Conservation (phyloP, 2,329 filamentous ascomycete species). For the Alternaria tenuissima region DNA sequence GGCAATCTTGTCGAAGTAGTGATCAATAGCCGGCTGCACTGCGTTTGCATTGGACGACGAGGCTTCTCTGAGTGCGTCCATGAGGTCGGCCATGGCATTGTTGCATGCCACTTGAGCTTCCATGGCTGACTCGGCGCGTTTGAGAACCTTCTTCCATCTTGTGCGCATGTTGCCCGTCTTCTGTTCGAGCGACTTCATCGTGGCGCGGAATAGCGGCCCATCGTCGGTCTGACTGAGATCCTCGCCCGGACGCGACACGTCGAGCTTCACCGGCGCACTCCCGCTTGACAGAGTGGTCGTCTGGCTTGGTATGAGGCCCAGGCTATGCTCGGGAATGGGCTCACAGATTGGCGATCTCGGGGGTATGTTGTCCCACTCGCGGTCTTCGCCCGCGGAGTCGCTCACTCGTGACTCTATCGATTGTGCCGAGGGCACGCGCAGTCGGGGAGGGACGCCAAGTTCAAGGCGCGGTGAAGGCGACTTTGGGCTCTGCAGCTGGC, state of each 20-base stretch:
- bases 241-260: slow-evolving; percentile 86
- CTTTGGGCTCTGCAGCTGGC: slow-evolving; percentile 51
- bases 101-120: slow-evolving; percentile 83
- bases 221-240: slow-evolving; percentile 85
- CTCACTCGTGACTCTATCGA: slow-evolving; percentile 86
- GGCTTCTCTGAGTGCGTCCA: slow-evolving; percentile 85
- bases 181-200: slow-evolving; percentile 94
- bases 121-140: slow-evolving; percentile 89
- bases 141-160: slow-evolving; percentile 95
- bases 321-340: slow-evolving; percentile 57
- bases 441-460: slow-evolving; percentile 75
- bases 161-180: slow-evolving; percentile 94
- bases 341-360: slow-evolving; percentile 59
- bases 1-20: slow-evolving; percentile 98
- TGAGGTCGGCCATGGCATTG: slow-evolving; percentile 81
- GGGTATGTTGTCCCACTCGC: slow-evolving; percentile 52
- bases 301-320: slow-evolving; percentile 53
- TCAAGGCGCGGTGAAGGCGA: slow-evolving; percentile 75
- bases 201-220: slow-evolving; percentile 93
- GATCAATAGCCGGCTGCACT: slow-evolving; percentile 94
- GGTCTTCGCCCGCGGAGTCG: slow-evolving; percentile 66
- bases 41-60: slow-evolving; percentile 92
- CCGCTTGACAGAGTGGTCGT: slow-evolving; percentile 50
- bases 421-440: slow-evolving; percentile 84
- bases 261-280: slow-evolving; percentile 71